Base-by-base conservation (phyloP, 768 basidiomycete genomes). In the Pulveroboletus sp. region DNA sequence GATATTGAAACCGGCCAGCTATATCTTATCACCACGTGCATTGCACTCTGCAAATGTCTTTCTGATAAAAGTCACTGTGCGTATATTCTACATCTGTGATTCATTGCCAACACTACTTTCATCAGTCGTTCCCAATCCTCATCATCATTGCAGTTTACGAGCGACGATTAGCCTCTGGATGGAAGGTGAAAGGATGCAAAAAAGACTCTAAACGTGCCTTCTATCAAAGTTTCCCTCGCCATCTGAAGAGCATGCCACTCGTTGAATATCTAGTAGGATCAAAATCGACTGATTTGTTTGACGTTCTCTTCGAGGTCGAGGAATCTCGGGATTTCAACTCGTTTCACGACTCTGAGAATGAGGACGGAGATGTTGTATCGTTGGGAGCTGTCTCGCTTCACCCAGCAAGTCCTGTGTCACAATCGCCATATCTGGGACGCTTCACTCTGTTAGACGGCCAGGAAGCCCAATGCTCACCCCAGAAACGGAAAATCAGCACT, bases 31-130 rank as follows among this genome's bases (percentile, higher is more conserved):
- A 3, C 89, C 92, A 3, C 79, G 89, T 33, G 75, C 80, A 9
- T 70, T 95, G n/a, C 93, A 96, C 60, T 77, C 84, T 2, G 71
- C 79, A 32, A 95, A 95, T 57, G 92, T 94, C 3, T 84, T 92
- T 64, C 74, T 92, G 44, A 92, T 96, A 67, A 86, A 82, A 53
- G 49, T 86, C 14, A 94, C 93, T 15, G 87, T 83, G 47, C 44
- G 77, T 66, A 24, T 49, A 12, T n/a, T 45, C 18, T 2, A 9
- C 3, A 6, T 38, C n/a, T 42, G 6, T 7, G 33, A 8, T 32
- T 37, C 26, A 26, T 21, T 5, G 30, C 50, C 46, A 18, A 57
- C 28, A 3, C 45, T 43, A 18, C 37, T 27, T 36, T 37, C 31
- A 17, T 39, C 49, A 84, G 83, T 78, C 83, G 31, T 84, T 94